phyloP scores from a whole-genome alignment of 148 eudicot genomes.

The Fagopyrum tataricum region DNA sequence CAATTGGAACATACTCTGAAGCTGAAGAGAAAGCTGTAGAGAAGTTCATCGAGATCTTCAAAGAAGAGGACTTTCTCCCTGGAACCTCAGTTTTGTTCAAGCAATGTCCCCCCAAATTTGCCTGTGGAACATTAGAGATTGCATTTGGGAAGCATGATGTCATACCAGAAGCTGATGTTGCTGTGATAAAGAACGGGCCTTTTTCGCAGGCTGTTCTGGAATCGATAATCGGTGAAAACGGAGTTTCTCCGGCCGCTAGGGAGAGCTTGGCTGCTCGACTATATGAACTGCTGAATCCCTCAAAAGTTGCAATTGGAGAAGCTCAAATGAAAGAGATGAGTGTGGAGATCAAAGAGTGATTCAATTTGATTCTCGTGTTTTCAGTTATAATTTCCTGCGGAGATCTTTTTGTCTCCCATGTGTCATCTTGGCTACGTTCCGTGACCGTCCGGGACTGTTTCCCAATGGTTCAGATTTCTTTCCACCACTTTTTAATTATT shows the following conservation, averaged over 20 bases:
- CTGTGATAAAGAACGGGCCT: conserved; percentile 58
- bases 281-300: background rate
- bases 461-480: no score
- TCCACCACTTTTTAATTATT: no score
- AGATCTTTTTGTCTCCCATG: no score
- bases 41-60: conserved; percentile 52
- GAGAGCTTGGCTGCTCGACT: conserved; percentile 53
- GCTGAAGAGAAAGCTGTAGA: conserved; percentile 53
- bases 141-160: conserved; percentile 54
- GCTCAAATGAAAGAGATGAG: background rate
- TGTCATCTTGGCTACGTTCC: no score
- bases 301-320: background rate
- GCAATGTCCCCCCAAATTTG: conserved; percentile 43
- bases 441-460: no score
- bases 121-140: conserved; percentile 26
- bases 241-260: conserved; percentile 78
- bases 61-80: conserved; percentile 58
- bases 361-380: background rate
- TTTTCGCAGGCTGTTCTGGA: conserved; percentile 57
- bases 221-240: conserved; percentile 60
- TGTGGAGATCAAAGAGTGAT: conserved; percentile 3
- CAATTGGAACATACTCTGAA: conserved; percentile 55
- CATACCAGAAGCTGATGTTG: conserved; percentile 41
- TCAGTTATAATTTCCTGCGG: no score
- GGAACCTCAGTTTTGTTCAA: conserved; percentile 73